Conservation (phyloP, 495 filamentous ascomycete species). For the Tuber borchii region DNA sequence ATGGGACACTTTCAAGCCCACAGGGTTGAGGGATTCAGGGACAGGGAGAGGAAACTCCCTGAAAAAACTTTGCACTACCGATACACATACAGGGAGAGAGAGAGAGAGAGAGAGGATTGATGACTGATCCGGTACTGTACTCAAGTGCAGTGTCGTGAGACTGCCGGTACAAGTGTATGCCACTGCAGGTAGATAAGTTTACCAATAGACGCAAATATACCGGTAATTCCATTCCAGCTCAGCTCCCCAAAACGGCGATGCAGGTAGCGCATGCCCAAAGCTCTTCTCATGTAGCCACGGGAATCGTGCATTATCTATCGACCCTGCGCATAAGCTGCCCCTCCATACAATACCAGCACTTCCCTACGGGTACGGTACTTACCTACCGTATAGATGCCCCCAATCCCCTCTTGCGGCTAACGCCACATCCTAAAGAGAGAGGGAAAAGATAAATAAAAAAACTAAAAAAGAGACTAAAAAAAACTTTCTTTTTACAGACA, state of each 20-base stretch:
- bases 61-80: background rate
- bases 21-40: background rate
- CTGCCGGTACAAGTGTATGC: background rate
- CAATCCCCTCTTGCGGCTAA: background rate
- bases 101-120: background rate
- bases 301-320: background rate
- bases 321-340: background rate
- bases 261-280: background rate
- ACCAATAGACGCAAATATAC: background rate
- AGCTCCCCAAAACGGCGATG: background rate
- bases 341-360: background rate
- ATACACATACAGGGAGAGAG: background rate
- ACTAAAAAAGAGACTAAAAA: too few relatives aligned
- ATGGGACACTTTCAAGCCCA: background rate
- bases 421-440: background rate
- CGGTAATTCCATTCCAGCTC: background rate
- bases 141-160: too few relatives aligned
- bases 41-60: background rate
- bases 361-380: background rate
- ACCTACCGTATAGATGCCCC: background rate
- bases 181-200: background rate
- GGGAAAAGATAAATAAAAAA: background rate
- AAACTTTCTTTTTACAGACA: background rate
- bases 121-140: background rate
- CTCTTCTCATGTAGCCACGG: background rate